Evolutionary conservation across 2,329 filamentous ascomycete species (phyloP).

Genomic region (Dendryphion nanum): DNA sequence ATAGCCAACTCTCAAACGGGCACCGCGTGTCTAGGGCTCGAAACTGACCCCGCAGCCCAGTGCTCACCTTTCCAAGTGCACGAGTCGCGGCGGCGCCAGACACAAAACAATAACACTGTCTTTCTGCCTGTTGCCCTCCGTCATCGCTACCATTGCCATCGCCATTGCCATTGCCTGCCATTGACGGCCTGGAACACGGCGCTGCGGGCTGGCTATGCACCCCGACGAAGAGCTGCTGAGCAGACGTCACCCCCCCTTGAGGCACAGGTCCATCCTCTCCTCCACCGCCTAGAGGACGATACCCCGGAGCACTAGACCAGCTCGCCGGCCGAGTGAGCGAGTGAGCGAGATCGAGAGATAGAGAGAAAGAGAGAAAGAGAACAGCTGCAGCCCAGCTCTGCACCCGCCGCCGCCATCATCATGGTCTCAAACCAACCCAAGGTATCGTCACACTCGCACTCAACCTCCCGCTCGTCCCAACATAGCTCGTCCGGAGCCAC

Average conservation of each 20-base stretch:
- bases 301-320: no score
- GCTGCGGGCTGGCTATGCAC: slow-evolving; percentile 8
- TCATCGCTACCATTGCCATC: background rate
- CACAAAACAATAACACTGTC: slow-evolving; percentile 1
- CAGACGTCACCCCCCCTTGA: background rate
- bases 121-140: background rate
- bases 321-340: no score
- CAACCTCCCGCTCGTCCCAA: slow-evolving; percentile 11
- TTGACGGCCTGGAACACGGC: background rate
- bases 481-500: slow-evolving; percentile 9
- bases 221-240: slow-evolving; percentile 3
- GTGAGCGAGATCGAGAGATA: no score
- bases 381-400: background rate
- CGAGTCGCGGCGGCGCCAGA: background rate
- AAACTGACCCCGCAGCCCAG: slow-evolving; percentile 10
- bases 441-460: slow-evolving; percentile 6
- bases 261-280: background rate
- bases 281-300: background rate
- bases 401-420: slow-evolving; percentile 1
- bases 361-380: no score
- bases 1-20: no score
- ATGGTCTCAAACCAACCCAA: slow-evolving; percentile 29
- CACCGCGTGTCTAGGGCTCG: slow-evolving; percentile 5
- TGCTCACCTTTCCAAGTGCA: slow-evolving; percentile 1
- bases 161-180: background rate